A percentile compares a stretch with the other conserved stretches of the same genome.
These are phyloP conservation scores for Multifurca ochricompacta DNA, from an alignment of 768 basidiomycete genomes.

Conservation along the genomic window DNA sequence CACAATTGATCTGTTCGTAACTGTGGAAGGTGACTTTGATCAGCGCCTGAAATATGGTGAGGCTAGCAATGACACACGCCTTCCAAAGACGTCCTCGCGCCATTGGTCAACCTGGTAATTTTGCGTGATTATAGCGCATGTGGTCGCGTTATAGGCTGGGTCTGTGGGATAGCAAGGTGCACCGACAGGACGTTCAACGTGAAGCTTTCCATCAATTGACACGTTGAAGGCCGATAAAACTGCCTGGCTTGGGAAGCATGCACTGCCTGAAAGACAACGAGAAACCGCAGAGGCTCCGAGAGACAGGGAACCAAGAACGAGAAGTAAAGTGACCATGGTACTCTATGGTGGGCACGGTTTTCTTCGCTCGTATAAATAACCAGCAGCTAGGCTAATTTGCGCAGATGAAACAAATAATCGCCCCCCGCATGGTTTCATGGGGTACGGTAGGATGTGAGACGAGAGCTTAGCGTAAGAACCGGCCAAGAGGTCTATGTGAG, in stretches of 20 bases:
- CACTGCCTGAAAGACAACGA: neutral
- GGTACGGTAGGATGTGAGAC: no score
- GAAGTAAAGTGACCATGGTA: neutral
- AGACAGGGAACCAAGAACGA: neutral
- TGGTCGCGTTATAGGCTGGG: neutral
- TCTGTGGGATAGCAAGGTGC: neutral
- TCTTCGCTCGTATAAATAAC: no score
- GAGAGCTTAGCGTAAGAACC: no score
- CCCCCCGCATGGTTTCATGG: no score
- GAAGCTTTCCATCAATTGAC: neutral
- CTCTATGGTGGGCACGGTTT: no score
- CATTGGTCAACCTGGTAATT: neutral
- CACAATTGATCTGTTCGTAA: neutral
- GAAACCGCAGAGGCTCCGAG: neutral
- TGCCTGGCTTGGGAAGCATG: neutral
- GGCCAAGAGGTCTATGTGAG: no score
- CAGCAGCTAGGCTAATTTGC: no score
- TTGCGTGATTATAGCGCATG: neutral
- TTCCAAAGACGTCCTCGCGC: neutral
- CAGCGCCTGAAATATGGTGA: neutral
- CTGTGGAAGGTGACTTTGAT: neutral
- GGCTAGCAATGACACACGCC: neutral
- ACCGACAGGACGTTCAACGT: neutral
- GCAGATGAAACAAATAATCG: no score
- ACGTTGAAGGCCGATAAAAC: neutral